phyloP scores from a whole-genome alignment of 2,329 filamentous ascomycete species.

The Tolypocladium ovalisporum region DNA sequence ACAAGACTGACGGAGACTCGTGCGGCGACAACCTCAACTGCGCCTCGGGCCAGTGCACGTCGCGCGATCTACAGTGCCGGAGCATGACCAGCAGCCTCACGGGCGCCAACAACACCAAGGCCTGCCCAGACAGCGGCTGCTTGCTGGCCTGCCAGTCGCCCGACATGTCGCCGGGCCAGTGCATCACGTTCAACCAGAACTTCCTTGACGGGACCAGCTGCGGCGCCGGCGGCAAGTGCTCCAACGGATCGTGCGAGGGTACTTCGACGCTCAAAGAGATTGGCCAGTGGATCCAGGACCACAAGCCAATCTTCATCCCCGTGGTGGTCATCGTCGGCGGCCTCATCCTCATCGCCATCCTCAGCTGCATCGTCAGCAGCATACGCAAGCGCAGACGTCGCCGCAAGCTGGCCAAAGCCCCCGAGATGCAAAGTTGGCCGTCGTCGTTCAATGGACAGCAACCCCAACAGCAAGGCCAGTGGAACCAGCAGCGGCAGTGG shows the following conservation, averaged over 20 bases:
- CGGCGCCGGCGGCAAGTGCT: constrained; percentile 66
- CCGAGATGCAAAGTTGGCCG: constrained; percentile 15
- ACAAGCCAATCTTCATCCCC: constrained; percentile 77
- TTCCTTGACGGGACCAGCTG: constrained; percentile 89
- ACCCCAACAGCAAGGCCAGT: neutral
- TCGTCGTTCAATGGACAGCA: constrained; percentile 5
- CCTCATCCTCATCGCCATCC: constrained; percentile 57
- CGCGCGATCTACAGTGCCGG: constrained; percentile 79
- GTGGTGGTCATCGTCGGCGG: constrained; percentile 61
- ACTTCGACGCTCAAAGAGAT: constrained; percentile 60
- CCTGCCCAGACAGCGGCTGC: constrained; percentile 60
- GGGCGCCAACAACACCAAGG: constrained; percentile 63
- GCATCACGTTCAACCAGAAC: constrained; percentile 73
- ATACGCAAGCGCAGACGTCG: constrained; percentile 14
- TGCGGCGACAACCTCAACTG: constrained; percentile 69
- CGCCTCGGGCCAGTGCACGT: constrained; percentile 90
- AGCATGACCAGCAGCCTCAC: constrained; percentile 69
- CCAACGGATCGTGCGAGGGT: constrained; percentile 68
- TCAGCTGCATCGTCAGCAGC: constrained; percentile 52
- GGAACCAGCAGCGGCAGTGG: constrained; percentile 2
- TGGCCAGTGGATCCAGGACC: constrained; percentile 60
- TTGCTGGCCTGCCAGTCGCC: constrained; percentile 66
- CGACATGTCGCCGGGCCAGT: constrained; percentile 52
- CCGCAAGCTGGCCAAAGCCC: constrained; percentile 13
- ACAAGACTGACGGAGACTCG: constrained; percentile 54